Base-by-base conservation (phyloP, 495 filamentous ascomycete genomes). In the Aspergillus sclerotioniger region DNA sequence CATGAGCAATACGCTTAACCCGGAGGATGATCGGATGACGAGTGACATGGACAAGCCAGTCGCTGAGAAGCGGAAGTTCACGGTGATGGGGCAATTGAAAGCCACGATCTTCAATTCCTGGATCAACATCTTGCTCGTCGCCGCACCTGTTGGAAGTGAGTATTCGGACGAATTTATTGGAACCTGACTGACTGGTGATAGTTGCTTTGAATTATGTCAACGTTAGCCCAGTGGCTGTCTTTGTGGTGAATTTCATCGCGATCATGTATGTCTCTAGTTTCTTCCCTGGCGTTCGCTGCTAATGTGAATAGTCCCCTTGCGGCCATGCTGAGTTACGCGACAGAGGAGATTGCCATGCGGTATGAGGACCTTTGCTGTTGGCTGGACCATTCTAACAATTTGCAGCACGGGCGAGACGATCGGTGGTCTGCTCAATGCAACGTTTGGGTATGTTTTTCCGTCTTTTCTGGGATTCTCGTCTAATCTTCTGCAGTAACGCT, bases 241-340 rank as follows among this genome's bases (percentile, higher is more conserved):
- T 96, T 65, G 82, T 89, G 25, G 80, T 94, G 63, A 96, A 96
- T 73, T 96, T 96, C 66, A 82, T 94, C 59, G 91, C 91, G 37
- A 96, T 96, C 59, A 81, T 96, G 72, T 75, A 67, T 45, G 72
- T 16, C 39, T 20, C n/a, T 15, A 3, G 9, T 29, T 15, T 2
- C 28, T 35, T 16, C 25, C 0, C 21, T 7, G 19, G 12, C 13
- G 37, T 3, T 7, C 25, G 29, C 21, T 3, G 41, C 50, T 48
- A 32, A 48, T 25, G 12, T 39, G 28, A 25, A 20, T 25, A 78
- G 77, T 49, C 80, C 80, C 6, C 70, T 83, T 37, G 80, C 80
- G 17, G 79, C 80, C 16, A 80, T 83, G 78, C 65, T 83, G 54
- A 78, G 79, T 67, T 83, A 76, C 52, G 80, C 80, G 19, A 83